A percentile compares a stretch with the other conserved stretches of the same genome.
phyloP scores from a whole-genome alignment of 1,284 basidiomycete species.

The Cryptococcus sp. region DNA sequence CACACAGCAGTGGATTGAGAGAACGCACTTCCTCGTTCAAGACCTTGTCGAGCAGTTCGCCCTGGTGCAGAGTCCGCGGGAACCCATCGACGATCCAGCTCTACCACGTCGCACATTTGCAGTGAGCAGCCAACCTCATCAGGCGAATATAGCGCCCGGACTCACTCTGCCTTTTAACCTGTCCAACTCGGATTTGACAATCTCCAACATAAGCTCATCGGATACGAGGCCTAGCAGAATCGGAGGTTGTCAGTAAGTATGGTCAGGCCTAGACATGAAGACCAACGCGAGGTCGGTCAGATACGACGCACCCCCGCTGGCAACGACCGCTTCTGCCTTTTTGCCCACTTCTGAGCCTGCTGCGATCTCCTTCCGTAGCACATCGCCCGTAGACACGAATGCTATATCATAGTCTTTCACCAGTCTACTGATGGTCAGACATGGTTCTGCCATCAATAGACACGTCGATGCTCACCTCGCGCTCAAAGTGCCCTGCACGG shows the following conservation, averaged over 20 bases:
- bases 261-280: background rate
- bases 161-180: constrained; percentile 47
- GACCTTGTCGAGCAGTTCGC: constrained; percentile 70
- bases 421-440: constrained; percentile 24
- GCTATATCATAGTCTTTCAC: constrained; percentile 52
- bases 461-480: constrained; percentile 28
- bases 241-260: background rate
- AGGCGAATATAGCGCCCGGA: background rate
- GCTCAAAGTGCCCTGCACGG: constrained; percentile 42
- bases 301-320: constrained; percentile 42
- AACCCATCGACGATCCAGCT: constrained; percentile 95
- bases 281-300: background rate
- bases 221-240: constrained; percentile 44
- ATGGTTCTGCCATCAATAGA: background rate
- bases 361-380: constrained; percentile 52
- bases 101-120: constrained; percentile 17
- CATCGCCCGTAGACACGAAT: constrained; percentile 53
- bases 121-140: background rate
- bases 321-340: constrained; percentile 49
- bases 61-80: constrained; percentile 88
- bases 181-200: constrained; percentile 51
- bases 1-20: background rate
- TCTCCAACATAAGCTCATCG: constrained; percentile 53
- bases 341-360: constrained; percentile 45
- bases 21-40: constrained; percentile 49